Evolutionary conservation across 2,329 filamentous ascomycete genomes (phyloP), one percentile per base, ranked within the genome.

Genomic region (Hypocrella siamensis): DNA sequence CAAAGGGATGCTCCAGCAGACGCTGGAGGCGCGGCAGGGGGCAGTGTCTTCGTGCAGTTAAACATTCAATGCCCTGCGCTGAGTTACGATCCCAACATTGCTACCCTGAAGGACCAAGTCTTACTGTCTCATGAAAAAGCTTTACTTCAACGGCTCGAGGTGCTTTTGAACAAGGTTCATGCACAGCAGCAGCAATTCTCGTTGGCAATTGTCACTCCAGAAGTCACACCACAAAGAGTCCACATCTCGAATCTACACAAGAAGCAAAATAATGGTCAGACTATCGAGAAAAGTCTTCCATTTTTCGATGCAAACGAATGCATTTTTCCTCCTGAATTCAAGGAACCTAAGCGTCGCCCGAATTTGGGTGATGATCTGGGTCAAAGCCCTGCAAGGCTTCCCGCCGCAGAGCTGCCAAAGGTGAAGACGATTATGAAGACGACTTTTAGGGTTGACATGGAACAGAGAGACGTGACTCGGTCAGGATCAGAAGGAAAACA

Each of bases 41-140:
- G 58, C 14, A 65, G 70, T 31, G 63, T 66, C 0, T 84, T 85
- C 45, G 51, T 84, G 26, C 62, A 62, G 26, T 51, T 86, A 24
- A 67, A 73, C 35, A 71, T 86, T 19, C 48, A 48, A 11, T 85
- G 78, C 43, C 65, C 70, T 0, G 46, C 56, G 1, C 63, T 63
- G 18, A 74, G 61, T 35, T 86, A 86, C 43, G 80, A 86, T 51
- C 60, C 65, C 2, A 86, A 85, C 40, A 52, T 85, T 5, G 73
- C 83, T 37, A 70, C 79, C 4, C 60, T 70, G 4, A 86, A 86
- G 46, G 72, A 82, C 35, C 71, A 83, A 42, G 64, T 86, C 2
- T 44, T 83, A 1, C 84, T 86, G 44, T 58, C 57, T 4, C 58
- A 81, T 31, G 66, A 75, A 38, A 30, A 49, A 3, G 30, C 32